Base-by-base conservation (phyloP, 1,284 basidiomycete species). In the Sphagnurus paluster region DNA sequence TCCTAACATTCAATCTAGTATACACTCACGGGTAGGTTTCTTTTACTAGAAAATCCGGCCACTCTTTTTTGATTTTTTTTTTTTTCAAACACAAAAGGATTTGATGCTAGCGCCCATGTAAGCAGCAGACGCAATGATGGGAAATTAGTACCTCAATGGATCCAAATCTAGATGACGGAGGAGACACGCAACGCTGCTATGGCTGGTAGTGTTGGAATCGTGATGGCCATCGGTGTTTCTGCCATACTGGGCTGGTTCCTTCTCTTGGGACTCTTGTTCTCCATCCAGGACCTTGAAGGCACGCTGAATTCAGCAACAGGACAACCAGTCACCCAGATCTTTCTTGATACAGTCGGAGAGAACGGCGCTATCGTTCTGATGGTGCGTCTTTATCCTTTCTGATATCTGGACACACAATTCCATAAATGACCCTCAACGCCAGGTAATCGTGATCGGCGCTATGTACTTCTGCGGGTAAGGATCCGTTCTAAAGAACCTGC, bases 151-250 rank as follows among this genome's bases (percentile, higher is more conserved):
- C 5, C 14, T 29, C 39, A 10, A 33, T 17, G 4, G n/a, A 23
- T 13, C 23, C 16, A 24, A 5, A 19, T 39, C 8, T 57, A 87
- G 80, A 84, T 89, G 84, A 83, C 84, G 0, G 87, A 90, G 64
- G 87, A 90, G 63, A 90, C 87, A 0, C 77, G 70, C 39, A 85
- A 89, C 58, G 85, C 87, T 11, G 81, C 83, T 5, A 77, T 81
- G 75, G 73, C 82, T 9, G 84, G 82, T 0, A 73, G 78, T 20
- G 72, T 82, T 17, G 82, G 83, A 2, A 86, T 87, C 47, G 59
- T 86, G 34, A 84, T 79, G 74, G 75, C 83, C n/a, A 84, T 89
- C 48, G 81, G 80, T n/a, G 81, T 85, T n/a, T 86, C 83, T 3
- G 79, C 85, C 1, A 54, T 87, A 6, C 71, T 86, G 4, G 84